Percentiles rank a stretch among this genome's conserved stretches.
Evolutionary conservation across 768 basidiomycete genomes (phyloP).

Genomic region (Amylocystis lapponica): DNA sequence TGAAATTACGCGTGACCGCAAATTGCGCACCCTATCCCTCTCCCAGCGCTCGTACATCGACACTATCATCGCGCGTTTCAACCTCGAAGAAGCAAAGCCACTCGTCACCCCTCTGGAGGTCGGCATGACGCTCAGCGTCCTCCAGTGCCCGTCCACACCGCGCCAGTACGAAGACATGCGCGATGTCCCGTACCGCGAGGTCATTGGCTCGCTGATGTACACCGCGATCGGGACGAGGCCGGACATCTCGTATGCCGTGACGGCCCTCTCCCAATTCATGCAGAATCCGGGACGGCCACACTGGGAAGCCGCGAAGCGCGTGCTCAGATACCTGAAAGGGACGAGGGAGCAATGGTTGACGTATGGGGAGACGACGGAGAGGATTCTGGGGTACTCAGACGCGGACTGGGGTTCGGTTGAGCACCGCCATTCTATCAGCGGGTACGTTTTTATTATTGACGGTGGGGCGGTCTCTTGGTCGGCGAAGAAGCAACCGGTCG

Average conservation of each 20-base stretch:
- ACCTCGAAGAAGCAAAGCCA: slow-evolving; percentile 22
- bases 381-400: too few species aligned
- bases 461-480: slow-evolving; percentile 22
- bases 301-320: slow-evolving; percentile 32
- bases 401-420: too few species aligned
- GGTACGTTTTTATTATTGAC: slow-evolving; percentile 20
- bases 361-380: too few species aligned
- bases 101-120: slow-evolving; percentile 14
- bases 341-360: slow-evolving; percentile 20
- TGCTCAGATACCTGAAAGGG: slow-evolving; percentile 35
- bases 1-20: slow-evolving; percentile 10
- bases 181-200: slow-evolving; percentile 12
- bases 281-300: slow-evolving; percentile 28
- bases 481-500: too few species aligned
- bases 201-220: slow-evolving; percentile 18
- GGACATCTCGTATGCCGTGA: slow-evolving; percentile 21
- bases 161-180: slow-evolving; percentile 5
- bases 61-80: slow-evolving; percentile 20
- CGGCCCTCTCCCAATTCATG: slow-evolving; percentile 27
- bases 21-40: slow-evolving; percentile 19
- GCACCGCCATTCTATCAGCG: too few species aligned
- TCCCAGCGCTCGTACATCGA: slow-evolving; percentile 30
- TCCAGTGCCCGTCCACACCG: background rate
- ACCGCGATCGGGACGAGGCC: slow-evolving; percentile 9
- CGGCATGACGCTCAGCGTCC: background rate